Evolutionary conservation across 129 eudicot genomes (phyloP).

Genomic region (Ambrosia artemisiifolia): DNA sequence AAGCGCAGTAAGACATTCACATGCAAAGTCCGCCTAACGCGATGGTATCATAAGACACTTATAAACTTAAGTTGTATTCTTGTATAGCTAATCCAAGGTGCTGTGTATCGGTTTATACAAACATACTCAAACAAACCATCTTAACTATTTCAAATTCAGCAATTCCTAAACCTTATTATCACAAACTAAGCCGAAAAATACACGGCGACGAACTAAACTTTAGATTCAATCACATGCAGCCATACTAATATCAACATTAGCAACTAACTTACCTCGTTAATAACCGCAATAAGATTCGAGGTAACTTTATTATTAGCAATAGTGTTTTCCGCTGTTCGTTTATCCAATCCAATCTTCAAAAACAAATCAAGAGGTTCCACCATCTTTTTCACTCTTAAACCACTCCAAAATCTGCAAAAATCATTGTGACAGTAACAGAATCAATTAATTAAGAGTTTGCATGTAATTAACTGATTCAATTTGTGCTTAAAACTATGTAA

Average conservation of each 20-base stretch:
- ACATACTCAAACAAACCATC: not conserved
- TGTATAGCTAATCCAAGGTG: too few relatives aligned
- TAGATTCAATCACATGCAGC: slow-evolving; percentile 18
- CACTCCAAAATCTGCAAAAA: slow-evolving; percentile 3
- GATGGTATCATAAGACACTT: too few relatives aligned
- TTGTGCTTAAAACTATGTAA: not conserved
- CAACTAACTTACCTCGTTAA: slow-evolving; percentile 57
- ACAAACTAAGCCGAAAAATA: not conserved
- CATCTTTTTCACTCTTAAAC: slow-evolving; percentile 1
- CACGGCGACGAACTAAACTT: not conserved
- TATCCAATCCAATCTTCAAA: slow-evolving; percentile 63
- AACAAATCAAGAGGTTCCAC: slow-evolving; percentile 53
- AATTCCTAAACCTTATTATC: not conserved
- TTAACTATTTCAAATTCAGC: not conserved
- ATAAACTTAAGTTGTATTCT: too few relatives aligned
- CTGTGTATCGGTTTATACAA: too few relatives aligned
- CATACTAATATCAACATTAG: not conserved
- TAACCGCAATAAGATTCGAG: slow-evolving; percentile 62
- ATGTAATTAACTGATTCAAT: not conserved
- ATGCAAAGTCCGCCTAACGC: too few relatives aligned
- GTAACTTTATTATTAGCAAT: slow-evolving; percentile 80
- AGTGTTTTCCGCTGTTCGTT: slow-evolving; percentile 4
- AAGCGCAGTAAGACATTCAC: too few relatives aligned
- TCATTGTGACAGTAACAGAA: too few relatives aligned
- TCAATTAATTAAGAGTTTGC: too few relatives aligned